A percentile compares a stretch with the other conserved stretches of the same genome.
Evolutionary conservation across 345 rosid species (phyloP).

Genomic region (Eucalyptus sp.): DNA sequence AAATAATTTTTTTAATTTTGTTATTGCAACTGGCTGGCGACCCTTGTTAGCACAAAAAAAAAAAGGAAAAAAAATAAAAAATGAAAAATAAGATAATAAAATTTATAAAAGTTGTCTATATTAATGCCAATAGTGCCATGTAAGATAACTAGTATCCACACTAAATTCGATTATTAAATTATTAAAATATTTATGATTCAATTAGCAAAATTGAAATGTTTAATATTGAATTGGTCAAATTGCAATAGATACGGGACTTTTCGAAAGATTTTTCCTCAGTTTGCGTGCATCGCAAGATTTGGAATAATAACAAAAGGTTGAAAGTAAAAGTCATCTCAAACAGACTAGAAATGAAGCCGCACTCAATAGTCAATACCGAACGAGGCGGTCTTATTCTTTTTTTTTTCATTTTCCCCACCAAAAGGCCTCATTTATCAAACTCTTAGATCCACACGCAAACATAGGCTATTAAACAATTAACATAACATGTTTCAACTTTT

Average conservation of each 20-base stretch:
- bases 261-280: no score
- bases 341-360: not conserved
- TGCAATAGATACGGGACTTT: fast-evolving
- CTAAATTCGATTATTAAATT: no score
- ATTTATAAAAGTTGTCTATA: no score
- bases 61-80: no score
- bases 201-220: no score
- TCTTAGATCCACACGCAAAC: not conserved
- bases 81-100: no score
- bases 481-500: not conserved
- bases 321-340: not conserved
- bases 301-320: not conserved
- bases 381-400: not conserved
- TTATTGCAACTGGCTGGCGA: fast-evolving
- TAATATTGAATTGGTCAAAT: no score
- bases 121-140: no score
- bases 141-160: not conserved
- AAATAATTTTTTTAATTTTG: no score
- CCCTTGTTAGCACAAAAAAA: not conserved
- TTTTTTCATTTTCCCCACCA: not conserved
- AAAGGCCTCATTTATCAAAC: not conserved
- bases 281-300: not conserved
- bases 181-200: no score
- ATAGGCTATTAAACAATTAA: not conserved
- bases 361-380: not conserved